Base-by-base conservation (phyloP, 1,139 yeast species). In the Arxiozyma bovina region DNA sequence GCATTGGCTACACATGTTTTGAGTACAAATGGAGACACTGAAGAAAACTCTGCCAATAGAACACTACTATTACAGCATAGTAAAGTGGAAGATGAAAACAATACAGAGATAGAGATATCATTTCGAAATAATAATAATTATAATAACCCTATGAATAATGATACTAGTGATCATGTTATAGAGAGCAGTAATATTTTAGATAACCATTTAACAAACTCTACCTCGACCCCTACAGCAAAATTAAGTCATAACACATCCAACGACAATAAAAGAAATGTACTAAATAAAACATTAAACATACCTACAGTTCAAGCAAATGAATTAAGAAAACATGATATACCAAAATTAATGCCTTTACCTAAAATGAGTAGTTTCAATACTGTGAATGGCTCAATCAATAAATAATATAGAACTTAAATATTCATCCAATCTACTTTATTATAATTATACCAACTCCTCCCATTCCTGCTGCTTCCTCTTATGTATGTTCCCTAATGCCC, bases 1-100 rank as follows among this genome's bases (percentile, higher is more conserved):
- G 63, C 75, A 47, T 60, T 77, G 50, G 80, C 80, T 1, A 69
- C 78, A 1, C 79, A 76, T 53, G 80, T 76, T 1, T 60, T 77
- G 34, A 38, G 38, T 9, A 73, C 72, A 42, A 77, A 57, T 49
- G 58, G 54, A 20, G 52, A 55, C 15, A 45, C 47, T 2, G 66
- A 61, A 41, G 65, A 62, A 44, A 60, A 53, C 34, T 61, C 65
- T 4, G 60, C 57, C 11, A 62, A 60, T 55, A 67, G 57, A 59
- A 66, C 62, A 44, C 56, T 55, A 54, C 53, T 57, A 38, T 63
- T 61, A 48, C 53, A 50, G 17, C 50, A 57, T 21, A 58, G 57
- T 25, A 58, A 52, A 30, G 52, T 50, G 5, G 60, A 57, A 27
- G 62, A 60, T 52, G 56, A 61, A 17, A 46, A 46, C 51, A 55